These are phyloP conservation scores for Diutina catenulata DNA, from an alignment of 1,139 yeast genomes.

Conservation along the genomic window DNA sequence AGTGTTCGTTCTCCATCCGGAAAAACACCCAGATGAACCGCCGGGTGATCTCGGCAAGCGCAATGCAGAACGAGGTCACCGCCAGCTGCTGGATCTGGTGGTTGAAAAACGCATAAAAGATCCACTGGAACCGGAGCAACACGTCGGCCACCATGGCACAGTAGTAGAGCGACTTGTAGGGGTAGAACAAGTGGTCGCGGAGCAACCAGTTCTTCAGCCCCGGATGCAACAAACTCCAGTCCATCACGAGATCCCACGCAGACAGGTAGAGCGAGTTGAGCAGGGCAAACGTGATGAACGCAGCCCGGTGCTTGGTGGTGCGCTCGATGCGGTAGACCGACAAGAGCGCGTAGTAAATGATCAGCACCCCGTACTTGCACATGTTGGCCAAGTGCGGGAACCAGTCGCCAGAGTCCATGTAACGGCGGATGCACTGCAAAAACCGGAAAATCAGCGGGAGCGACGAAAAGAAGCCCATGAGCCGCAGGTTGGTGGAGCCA, in stretches of 20 bases:
- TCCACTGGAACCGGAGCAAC: constrained; percentile 77
- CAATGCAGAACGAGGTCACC: constrained; percentile 74
- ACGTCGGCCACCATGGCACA: constrained; percentile 64
- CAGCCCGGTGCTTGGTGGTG: constrained; percentile 29
- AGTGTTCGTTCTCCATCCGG: constrained; percentile 94
- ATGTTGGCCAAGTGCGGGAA: constrained; percentile 96
- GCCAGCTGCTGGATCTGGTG: constrained; percentile 81
- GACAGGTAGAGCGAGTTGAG: constrained; percentile 61
- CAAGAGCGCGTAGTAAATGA: constrained; percentile 60
- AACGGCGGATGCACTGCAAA: constrained; percentile 85
- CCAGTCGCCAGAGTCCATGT: constrained; percentile 85
- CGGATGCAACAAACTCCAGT: constrained; percentile 78
- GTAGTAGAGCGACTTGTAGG: constrained; percentile 52
- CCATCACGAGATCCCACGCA: constrained; percentile 89
- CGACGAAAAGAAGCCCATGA: constrained; percentile 74
- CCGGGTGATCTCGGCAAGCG: constrained; percentile 68
- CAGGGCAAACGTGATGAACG: constrained; percentile 63
- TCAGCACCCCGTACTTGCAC: constrained; percentile 56
- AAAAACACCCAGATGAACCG: constrained; percentile 82
- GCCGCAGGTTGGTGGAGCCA: constrained; percentile 66
- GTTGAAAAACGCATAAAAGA: constrained; percentile 67
- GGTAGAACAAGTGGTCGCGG: constrained; percentile 60
- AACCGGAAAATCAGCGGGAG: constrained; percentile 88
- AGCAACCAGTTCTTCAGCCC: constrained; percentile 47
- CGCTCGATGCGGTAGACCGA: constrained; percentile 68